Evolutionary conservation across 1,139 yeast species (phyloP).

Genomic region (Taphrina communis): DNA sequence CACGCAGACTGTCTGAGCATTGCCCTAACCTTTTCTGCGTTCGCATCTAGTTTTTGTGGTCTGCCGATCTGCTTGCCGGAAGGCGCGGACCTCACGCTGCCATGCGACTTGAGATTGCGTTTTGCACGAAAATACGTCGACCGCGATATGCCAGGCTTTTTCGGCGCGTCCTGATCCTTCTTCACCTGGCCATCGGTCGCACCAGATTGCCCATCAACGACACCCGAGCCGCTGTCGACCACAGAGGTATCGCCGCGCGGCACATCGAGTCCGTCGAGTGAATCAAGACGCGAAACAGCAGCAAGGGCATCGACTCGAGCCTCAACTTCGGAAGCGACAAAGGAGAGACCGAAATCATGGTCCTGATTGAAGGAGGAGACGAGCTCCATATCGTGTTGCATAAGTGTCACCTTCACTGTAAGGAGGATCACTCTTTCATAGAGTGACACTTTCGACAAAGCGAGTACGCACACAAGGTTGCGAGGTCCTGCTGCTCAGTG

Average conservation of each 20-base stretch:
- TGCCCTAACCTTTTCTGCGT: conserved; percentile 15
- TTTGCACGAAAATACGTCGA: conserved; percentile 28
- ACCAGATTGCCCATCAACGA: neutral
- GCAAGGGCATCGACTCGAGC: conserved; percentile 1
- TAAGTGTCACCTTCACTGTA: conserved; percentile 21
- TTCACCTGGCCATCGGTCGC: neutral
- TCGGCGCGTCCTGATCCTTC: conserved; percentile 10
- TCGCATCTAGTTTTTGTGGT: conserved; percentile 26
- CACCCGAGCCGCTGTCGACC: neutral
- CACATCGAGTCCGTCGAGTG: conserved; percentile 6
- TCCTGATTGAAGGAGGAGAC: conserved; percentile 15
- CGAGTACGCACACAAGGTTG: conserved; percentile 9
- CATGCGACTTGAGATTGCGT: conserved; percentile 31
- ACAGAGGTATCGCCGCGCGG: neutral
- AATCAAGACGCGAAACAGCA: conserved; percentile 4
- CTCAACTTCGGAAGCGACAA: conserved; percentile 1
- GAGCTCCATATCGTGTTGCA: conserved; percentile 33
- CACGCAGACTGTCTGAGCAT: neutral
- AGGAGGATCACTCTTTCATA: conserved; percentile 19
- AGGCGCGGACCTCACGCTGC: conserved; percentile 24
- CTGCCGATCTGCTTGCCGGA: conserved; percentile 29
- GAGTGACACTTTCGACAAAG: conserved; percentile 21
- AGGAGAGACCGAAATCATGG: conserved; percentile 17
- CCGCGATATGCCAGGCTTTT: conserved; percentile 25
- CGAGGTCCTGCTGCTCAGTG: neutral